A percentile compares a stretch with the other conserved stretches of the same genome.
Conservation (phyloP, 1,284 basidiomycete genomes). For the Fomitopsis schrenkii region DNA sequence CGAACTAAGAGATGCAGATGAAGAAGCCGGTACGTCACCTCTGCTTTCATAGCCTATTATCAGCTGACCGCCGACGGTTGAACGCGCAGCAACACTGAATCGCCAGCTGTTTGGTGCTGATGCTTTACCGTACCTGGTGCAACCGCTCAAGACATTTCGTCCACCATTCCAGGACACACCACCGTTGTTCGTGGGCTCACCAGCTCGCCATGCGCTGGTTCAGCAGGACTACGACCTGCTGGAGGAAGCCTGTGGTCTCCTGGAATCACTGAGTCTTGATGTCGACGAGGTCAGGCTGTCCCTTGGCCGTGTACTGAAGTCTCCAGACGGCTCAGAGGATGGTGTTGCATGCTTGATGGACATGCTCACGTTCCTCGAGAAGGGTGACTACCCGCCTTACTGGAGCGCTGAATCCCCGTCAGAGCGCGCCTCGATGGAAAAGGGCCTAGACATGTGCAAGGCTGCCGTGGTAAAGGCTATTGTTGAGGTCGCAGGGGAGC, state of each 20-base stretch:
- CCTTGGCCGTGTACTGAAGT: slow-evolving; percentile 61
- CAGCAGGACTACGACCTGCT: slow-evolving; percentile 69
- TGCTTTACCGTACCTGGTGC: slow-evolving; percentile 58
- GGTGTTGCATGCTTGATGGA: slow-evolving; percentile 55
- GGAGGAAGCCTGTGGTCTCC: slow-evolving; percentile 66
- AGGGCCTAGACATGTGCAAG: slow-evolving; percentile 78
- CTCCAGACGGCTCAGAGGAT: slow-evolving; percentile 48
- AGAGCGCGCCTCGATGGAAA: slow-evolving; percentile 47
- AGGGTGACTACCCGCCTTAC: slow-evolving; percentile 56
- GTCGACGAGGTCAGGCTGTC: slow-evolving; percentile 68
- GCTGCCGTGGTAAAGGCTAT: slow-evolving; percentile 80
- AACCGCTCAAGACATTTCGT: slow-evolving; percentile 53
- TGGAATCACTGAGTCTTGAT: slow-evolving; percentile 75
- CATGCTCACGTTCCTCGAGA: slow-evolving; percentile 71
- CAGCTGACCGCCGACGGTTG: neutral
- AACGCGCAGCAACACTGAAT: slow-evolving; percentile 28
- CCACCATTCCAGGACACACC: slow-evolving; percentile 44
- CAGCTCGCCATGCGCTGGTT: slow-evolving; percentile 47
- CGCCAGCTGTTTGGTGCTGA: slow-evolving; percentile 56
- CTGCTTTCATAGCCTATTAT: neutral
- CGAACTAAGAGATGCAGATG: slow-evolving; percentile 22
- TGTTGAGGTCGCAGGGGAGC: slow-evolving; percentile 82
- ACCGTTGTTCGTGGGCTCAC: slow-evolving; percentile 37
- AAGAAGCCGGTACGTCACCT: slow-evolving; percentile 19
- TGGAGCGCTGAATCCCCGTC: slow-evolving; percentile 42